Conservation (phyloP, 768 basidiomycete species). For the Auricularia sp. region DNA sequence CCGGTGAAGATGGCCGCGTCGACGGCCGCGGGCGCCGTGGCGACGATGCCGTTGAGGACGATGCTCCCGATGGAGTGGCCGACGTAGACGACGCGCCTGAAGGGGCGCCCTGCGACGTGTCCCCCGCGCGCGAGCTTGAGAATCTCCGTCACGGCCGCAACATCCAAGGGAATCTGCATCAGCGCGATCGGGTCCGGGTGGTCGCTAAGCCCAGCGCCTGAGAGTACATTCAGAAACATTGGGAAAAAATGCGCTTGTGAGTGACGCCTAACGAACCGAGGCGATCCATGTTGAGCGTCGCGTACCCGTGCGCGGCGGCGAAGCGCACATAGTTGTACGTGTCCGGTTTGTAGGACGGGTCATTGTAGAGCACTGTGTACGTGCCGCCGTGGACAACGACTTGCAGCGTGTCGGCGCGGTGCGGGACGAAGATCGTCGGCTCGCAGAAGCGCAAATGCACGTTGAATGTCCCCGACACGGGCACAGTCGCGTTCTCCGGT, state of each 20-base stretch:
- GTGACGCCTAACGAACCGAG: constrained; percentile 6
- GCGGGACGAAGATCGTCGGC: background rate
- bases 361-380: background rate
- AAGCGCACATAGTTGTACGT: constrained; percentile 11
- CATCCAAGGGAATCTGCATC: background rate
- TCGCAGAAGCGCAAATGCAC: background rate
- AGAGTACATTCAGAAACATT: background rate
- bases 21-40: background rate
- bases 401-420: background rate
- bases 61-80: background rate
- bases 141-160: background rate
- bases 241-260: background rate
- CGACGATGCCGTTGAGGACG: background rate
- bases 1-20: background rate
- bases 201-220: background rate
- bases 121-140: background rate
- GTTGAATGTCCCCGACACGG: background rate
- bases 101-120: background rate
- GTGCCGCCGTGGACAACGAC: background rate
- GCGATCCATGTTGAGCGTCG: constrained; percentile 13
- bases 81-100: background rate
- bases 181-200: background rate
- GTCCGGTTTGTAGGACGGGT: background rate
- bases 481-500: background rate
- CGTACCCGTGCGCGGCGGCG: constrained; percentile 9